Conservation (phyloP, 352 stramenopile genomes). For the Lagenidium giganteum region DNA sequence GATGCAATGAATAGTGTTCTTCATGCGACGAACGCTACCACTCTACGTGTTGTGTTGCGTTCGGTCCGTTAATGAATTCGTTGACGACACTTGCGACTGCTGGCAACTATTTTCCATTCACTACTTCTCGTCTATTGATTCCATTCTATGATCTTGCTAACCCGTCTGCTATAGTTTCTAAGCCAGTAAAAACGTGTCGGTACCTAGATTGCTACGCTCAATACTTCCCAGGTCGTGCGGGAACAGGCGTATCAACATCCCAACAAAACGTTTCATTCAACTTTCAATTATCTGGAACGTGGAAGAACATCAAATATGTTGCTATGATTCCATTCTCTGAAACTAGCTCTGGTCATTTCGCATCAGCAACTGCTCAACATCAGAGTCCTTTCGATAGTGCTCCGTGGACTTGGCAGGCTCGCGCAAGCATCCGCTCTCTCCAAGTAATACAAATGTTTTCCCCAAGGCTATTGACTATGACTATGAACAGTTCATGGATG, state of each 20-base stretch:
- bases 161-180: conserved; percentile 14
- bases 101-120: conserved; percentile 8
- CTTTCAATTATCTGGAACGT: conserved; percentile 11
- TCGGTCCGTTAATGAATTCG: conserved; percentile 8
- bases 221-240: conserved; percentile 14
- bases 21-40: background rate
- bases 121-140: conserved; percentile 15
- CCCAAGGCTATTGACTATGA: conserved; percentile 17
- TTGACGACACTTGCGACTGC: conserved; percentile 1
- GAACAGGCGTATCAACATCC: conserved; percentile 3
- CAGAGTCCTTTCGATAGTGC: conserved; percentile 15
- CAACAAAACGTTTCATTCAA: conserved; percentile 16
- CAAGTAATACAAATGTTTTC: conserved; percentile 25
- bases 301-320: conserved; percentile 20
- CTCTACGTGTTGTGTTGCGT: conserved; percentile 7
- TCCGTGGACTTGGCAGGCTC: conserved; percentile 20
- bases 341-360: conserved; percentile 6
- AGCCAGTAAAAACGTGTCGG: conserved; percentile 17
- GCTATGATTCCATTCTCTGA: conserved; percentile 14
- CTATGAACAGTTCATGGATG: conserved; percentile 14
- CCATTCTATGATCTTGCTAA: conserved; percentile 24
- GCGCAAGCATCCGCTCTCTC: conserved; percentile 7
- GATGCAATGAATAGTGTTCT: conserved; percentile 11
- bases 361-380: conserved; percentile 4
- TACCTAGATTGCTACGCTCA: conserved; percentile 19